phyloP scores from a whole-genome alignment of 2,329 filamentous ascomycete species.

The Aspergillus proliferans region DNA sequence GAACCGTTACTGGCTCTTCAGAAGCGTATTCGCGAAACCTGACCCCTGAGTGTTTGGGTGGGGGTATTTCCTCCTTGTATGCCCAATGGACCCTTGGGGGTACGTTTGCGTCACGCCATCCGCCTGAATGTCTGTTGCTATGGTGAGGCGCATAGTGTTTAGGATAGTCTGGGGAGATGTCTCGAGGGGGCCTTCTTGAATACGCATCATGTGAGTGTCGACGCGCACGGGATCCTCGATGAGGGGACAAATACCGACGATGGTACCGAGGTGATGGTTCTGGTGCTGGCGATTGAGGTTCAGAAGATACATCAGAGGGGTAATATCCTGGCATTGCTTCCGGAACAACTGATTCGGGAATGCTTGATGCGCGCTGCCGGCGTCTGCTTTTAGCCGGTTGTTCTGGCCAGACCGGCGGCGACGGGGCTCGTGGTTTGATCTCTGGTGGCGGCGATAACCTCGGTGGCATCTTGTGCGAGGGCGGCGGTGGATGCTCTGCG shows the following conservation, averaged over 20 bases:
- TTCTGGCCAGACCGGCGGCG: slow-evolving; percentile 19
- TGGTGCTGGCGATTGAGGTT: slow-evolving; percentile 10
- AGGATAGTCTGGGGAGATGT: slow-evolving; percentile 19
- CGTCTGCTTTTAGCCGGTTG: slow-evolving; percentile 13
- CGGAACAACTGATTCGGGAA: slow-evolving; percentile 14
- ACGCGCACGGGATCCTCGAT: slow-evolving; percentile 17
- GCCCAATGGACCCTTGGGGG: slow-evolving; percentile 4
- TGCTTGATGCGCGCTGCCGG: slow-evolving; percentile 15
- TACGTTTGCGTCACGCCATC: not conserved
- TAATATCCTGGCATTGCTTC: slow-evolving; percentile 14
- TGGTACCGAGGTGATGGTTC: slow-evolving; percentile 5
- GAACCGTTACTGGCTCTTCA: slow-evolving; percentile 11
- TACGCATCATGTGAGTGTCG: slow-evolving; percentile 35
- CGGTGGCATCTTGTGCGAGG: not conserved
- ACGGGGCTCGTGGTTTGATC: slow-evolving; percentile 17
- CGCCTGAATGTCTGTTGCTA: not conserved
- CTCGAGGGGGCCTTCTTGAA: slow-evolving; percentile 21
- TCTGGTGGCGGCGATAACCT: not conserved
- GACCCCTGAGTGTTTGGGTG: slow-evolving; percentile 10
- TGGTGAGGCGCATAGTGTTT: not conserved
- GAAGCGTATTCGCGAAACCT: slow-evolving; percentile 23
- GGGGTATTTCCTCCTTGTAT: slow-evolving; percentile 2
- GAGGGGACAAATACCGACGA: slow-evolving; percentile 23
- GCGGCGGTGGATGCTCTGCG: slow-evolving; percentile 10
- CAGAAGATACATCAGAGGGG: slow-evolving; percentile 24